Conservation (phyloP, 164 flowering plant genomes). For the Paratinospora sagittata region DNA sequence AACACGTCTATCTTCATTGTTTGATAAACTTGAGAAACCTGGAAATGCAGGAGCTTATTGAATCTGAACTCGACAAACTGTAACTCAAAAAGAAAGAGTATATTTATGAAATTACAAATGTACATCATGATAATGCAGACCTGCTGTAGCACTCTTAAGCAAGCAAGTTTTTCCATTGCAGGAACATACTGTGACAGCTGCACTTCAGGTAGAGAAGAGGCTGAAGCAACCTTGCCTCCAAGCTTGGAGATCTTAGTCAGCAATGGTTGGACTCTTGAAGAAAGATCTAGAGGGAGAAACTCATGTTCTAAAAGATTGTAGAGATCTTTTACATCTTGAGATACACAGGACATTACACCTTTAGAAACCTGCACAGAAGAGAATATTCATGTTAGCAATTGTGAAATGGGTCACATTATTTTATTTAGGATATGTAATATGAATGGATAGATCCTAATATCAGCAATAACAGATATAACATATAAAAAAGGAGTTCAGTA, state of each 20-base stretch:
- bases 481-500: neutral
- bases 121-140: conserved; percentile 24
- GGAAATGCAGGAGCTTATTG: conserved; percentile 15
- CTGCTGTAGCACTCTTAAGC: conserved; percentile 88
- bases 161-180: conserved; percentile 72
- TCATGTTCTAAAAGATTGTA: conserved; percentile 77
- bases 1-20: conserved; percentile 69
- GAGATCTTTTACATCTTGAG: conserved; percentile 87
- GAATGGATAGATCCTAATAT: neutral
- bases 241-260: conserved; percentile 61
- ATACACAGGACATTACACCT: conserved; percentile 78
- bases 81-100: neutral
- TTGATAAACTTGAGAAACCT: conserved; percentile 91
- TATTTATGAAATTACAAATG: neutral
- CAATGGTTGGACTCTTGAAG: conserved; percentile 65
- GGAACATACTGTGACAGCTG: conserved; percentile 76
- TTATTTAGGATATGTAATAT: neutral
- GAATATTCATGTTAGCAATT: conserved; percentile 7
- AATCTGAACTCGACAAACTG: neutral
- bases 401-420: neutral
- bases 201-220: conserved; percentile 83
- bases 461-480: neutral
- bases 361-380: conserved; percentile 50
- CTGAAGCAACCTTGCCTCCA: conserved; percentile 81
- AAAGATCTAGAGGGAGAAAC: conserved; percentile 69